Evolutionary conservation across 352 stramenopile genomes (phyloP).

Genomic region (Phytophthora chlamydospora): DNA sequence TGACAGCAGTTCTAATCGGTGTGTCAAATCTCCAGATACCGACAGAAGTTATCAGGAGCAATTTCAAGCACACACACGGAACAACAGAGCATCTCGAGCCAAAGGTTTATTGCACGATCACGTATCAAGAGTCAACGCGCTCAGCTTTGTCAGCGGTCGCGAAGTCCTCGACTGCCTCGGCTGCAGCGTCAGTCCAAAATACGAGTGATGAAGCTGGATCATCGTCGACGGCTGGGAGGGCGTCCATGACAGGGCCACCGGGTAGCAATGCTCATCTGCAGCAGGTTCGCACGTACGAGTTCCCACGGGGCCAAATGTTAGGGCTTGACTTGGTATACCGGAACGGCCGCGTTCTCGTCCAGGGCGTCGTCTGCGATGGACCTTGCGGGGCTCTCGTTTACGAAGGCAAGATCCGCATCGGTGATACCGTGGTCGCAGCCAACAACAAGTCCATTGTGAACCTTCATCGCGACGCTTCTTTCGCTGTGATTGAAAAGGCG

Average conservation of each 20-base stretch:
- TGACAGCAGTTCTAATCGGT: constrained; percentile 77
- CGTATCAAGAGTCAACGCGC: constrained; percentile 76
- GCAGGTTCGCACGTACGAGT: constrained; percentile 70
- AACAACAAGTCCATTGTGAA: constrained; percentile 86
- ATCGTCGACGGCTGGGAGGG: not conserved
- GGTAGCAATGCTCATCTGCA: constrained; percentile 41
- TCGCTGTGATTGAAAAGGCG: constrained; percentile 76
- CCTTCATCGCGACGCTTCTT: constrained; percentile 78
- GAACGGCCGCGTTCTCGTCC: constrained; percentile 75
- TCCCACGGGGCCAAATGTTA: constrained; percentile 58
- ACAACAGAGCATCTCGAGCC: constrained; percentile 44
- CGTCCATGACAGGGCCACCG: constrained; percentile 11
- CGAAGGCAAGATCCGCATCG: constrained; percentile 74
- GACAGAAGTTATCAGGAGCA: constrained; percentile 38
- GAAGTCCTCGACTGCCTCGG: constrained; percentile 37
- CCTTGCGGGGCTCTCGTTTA: constrained; percentile 64
- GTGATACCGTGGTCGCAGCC: constrained; percentile 79
- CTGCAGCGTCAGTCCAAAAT: constrained; percentile 13
- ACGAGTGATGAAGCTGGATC: constrained; percentile 22
- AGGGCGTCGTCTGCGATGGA: constrained; percentile 74
- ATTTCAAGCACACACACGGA: constrained; percentile 42
- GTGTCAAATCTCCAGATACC: constrained; percentile 77
- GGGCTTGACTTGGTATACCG: constrained; percentile 86
- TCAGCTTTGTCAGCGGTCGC: constrained; percentile 73
- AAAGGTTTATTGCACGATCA: constrained; percentile 87